These are phyloP conservation scores for Fusarium lateritium DNA, from an alignment of 2,329 filamentous ascomycete species.

Conservation along the genomic window DNA sequence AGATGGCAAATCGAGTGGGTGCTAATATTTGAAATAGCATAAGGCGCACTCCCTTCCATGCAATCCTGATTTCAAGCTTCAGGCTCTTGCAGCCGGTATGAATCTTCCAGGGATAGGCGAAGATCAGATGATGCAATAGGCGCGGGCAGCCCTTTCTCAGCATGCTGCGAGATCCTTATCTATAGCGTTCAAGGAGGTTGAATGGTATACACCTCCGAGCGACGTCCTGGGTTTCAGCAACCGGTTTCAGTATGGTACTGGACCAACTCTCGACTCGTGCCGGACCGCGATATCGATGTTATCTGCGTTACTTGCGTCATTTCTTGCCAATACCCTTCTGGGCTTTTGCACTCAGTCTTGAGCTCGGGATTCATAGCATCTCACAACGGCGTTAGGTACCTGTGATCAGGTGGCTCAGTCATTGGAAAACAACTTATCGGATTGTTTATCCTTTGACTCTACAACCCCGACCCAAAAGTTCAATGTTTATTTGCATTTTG, in stretches of 20 bases:
- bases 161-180: not conserved
- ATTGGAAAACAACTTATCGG: constrained; percentile 28
- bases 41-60: constrained; percentile 89
- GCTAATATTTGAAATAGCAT: constrained; percentile 65
- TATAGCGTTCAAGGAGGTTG: not conserved
- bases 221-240: constrained; percentile 4
- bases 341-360: constrained; percentile 12
- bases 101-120: constrained; percentile 62
- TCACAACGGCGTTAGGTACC: constrained; percentile 39
- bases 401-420: constrained; percentile 19
- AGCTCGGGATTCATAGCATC: constrained; percentile 36
- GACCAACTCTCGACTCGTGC: constrained; percentile 30
- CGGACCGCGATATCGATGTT: constrained; percentile 32
- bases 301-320: constrained; percentile 29
- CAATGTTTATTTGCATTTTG: constrained; percentile 5
- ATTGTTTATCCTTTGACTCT: constrained; percentile 21
- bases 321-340: constrained; percentile 39
- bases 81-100: constrained; percentile 62
- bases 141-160: constrained; percentile 1
- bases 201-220: not conserved
- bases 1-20: not conserved
- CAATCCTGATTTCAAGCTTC: constrained; percentile 80
- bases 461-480: constrained; percentile 26
- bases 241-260: constrained; percentile 9
- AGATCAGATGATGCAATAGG: constrained; percentile 58